Conservation (phyloP, 2,329 filamentous ascomycete genomes). For the Penicillium frequentans region DNA sequence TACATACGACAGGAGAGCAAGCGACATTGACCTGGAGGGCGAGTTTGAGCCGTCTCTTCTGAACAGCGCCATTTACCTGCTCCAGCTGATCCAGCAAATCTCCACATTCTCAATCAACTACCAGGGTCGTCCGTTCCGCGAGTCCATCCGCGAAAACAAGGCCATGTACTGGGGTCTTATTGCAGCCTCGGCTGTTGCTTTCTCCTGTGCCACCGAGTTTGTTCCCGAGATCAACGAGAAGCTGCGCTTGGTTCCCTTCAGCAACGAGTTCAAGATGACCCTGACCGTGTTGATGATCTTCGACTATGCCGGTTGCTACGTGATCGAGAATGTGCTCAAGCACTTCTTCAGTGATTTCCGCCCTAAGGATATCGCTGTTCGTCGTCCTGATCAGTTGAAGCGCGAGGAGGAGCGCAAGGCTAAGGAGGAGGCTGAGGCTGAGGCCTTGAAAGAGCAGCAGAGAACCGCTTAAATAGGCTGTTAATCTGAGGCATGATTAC, state of each 20-base stretch:
- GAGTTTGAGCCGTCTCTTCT: constrained; percentile 92
- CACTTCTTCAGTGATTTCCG: constrained; percentile 82
- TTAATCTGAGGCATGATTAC: constrained; percentile 1
- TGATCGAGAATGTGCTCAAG: constrained; percentile 87
- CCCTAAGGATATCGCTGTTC: constrained; percentile 87
- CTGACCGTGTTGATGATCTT: constrained; percentile 82
- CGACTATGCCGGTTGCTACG: constrained; percentile 83
- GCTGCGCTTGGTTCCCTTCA: constrained; percentile 90
- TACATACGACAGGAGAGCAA: constrained; percentile 46
- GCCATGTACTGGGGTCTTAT: constrained; percentile 98
- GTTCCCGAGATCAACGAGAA: constrained; percentile 92
- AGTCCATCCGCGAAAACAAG: constrained; percentile 90
- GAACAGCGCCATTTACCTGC: constrained; percentile 94
- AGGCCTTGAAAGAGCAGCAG: constrained; percentile 38
- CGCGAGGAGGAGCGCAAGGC: constrained; percentile 70
- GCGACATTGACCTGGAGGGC: constrained; percentile 83
- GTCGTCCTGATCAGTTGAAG: constrained; percentile 81
- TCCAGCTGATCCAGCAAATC: constrained; percentile 98
- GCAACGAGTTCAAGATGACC: constrained; percentile 80
- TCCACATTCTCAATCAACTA: constrained; percentile 99
- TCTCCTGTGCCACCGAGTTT: constrained; percentile 92
- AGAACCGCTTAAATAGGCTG: constrained; percentile 25
- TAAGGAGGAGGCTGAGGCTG: constrained; percentile 52
- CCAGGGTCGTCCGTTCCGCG: constrained; percentile 95
- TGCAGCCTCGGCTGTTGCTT: constrained; percentile 84